These are phyloP conservation scores for Geotrichum candidum DNA, from an alignment of 1,139 yeast genomes.

Conservation along the genomic window DNA sequence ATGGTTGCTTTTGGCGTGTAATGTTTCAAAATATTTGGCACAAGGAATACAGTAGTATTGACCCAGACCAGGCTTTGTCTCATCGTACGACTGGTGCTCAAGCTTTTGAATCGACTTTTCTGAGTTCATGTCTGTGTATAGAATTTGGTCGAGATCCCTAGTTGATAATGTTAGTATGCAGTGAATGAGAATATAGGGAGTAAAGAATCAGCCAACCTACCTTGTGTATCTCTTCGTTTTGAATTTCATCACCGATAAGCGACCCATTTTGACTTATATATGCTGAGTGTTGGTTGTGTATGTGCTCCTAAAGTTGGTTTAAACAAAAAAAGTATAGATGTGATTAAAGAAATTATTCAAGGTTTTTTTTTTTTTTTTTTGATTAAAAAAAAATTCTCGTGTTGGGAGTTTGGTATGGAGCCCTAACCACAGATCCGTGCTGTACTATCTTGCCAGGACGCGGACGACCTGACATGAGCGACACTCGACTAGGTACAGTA, in stretches of 20 bases:
- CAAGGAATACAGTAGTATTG: conserved; percentile 93
- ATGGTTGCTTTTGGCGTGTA: conserved; percentile 66
- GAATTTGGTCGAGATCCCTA: conserved; percentile 76
- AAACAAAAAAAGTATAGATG: neutral
- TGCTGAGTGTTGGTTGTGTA: neutral
- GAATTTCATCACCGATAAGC: conserved; percentile 65
- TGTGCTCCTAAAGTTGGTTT: neutral
- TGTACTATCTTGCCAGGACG: neutral
- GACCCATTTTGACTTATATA: conserved; percentile 54
- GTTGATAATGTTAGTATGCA: neutral
- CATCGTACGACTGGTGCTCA: conserved; percentile 81
- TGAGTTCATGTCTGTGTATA: conserved; percentile 61
- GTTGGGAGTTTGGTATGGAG: neutral
- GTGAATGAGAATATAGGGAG: neutral
- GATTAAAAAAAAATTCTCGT: neutral
- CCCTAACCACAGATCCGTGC: neutral
- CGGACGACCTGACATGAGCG: neutral
- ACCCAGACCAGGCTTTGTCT: conserved; percentile 86
- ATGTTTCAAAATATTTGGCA: conserved; percentile 84
- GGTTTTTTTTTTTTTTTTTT: neutral
- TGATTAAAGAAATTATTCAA: neutral
- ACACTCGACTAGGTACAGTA: neutral
- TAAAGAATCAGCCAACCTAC: neutral
- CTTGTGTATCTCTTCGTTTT: conserved; percentile 34
- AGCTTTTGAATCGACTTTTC: conserved; percentile 57